Percentiles rank a stretch among this genome's conserved stretches.
These are phyloP conservation scores for Sesbania bispinosa DNA, from an alignment of 306 rosid genomes.

Conservation along the genomic window DNA sequence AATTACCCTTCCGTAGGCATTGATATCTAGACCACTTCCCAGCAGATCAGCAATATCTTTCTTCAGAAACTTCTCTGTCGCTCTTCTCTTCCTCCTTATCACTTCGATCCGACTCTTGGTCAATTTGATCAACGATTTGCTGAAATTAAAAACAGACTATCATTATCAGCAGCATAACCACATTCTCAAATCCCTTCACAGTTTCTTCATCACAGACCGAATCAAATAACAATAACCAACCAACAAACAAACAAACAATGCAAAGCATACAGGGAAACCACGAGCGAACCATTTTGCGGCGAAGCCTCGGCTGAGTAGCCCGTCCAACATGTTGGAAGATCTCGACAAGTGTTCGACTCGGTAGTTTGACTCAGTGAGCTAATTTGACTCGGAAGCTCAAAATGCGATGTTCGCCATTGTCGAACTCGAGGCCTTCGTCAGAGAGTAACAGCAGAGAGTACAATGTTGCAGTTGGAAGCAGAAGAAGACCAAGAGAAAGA, in stretches of 20 bases:
- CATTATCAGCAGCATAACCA: not conserved
- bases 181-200: not conserved
- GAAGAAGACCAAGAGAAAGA: not conserved
- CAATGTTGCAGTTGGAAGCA: not conserved
- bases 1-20: constrained; percentile 86
- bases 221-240: not conserved
- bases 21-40: constrained; percentile 61
- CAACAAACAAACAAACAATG: not conserved
- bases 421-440: constrained; percentile 11
- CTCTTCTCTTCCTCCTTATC: constrained; percentile 85
- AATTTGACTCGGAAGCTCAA: constrained; percentile 33
- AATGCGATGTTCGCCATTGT: constrained; percentile 25
- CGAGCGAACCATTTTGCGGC: constrained; percentile 64
- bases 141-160: constrained; percentile 18
- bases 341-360: constrained; percentile 11
- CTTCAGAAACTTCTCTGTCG: constrained; percentile 86
- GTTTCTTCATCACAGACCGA: not conserved
- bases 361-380: constrained; percentile 20
- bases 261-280: not conserved
- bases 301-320: constrained; percentile 75
- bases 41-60: constrained; percentile 90
- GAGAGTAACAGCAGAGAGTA: constrained; percentile 5
- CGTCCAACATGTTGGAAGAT: constrained; percentile 66
- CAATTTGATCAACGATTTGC: constrained; percentile 74
- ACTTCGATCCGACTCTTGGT: constrained; percentile 84